Evolutionary conservation across 225 moss, liverwort and hornwort genomes (phyloP).

Genomic region (Antitrichia curtipendula): DNA sequence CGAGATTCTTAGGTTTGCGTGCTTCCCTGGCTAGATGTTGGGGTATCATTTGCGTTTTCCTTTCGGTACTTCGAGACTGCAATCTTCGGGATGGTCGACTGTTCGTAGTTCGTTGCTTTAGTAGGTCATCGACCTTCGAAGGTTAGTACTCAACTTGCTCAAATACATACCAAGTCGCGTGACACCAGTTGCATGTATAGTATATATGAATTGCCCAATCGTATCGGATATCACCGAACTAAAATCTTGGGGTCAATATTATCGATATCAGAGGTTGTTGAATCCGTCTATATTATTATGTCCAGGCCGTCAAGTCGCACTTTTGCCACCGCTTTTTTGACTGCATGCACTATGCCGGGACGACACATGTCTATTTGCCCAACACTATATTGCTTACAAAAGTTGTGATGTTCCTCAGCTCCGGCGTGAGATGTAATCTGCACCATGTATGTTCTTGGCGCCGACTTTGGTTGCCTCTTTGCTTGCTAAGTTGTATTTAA

Average conservation of each 20-base stretch:
- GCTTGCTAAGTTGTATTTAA: no score
- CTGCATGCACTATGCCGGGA: neutral
- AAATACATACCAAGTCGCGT: neutral
- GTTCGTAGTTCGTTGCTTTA: neutral
- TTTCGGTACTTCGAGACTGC: neutral
- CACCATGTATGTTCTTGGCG: neutral
- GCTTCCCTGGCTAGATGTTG: neutral
- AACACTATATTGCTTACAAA: neutral
- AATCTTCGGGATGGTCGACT: neutral
- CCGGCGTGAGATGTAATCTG: neutral
- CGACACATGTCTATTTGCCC: neutral
- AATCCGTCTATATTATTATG: neutral
- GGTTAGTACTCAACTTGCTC: neutral
- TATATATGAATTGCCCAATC: neutral
- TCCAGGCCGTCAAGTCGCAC: neutral
- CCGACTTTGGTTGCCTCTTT: neutral
- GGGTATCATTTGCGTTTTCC: neutral
- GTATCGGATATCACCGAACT: neutral
- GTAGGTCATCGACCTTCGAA: neutral
- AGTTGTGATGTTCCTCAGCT: no score
- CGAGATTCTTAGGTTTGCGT: neutral
- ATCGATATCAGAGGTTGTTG: neutral
- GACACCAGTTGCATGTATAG: neutral
- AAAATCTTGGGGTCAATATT: neutral
- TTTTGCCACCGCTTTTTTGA: neutral